These are phyloP conservation scores for Candida anglica DNA, from an alignment of 805 yeast genomes.

Conservation along the genomic window DNA sequence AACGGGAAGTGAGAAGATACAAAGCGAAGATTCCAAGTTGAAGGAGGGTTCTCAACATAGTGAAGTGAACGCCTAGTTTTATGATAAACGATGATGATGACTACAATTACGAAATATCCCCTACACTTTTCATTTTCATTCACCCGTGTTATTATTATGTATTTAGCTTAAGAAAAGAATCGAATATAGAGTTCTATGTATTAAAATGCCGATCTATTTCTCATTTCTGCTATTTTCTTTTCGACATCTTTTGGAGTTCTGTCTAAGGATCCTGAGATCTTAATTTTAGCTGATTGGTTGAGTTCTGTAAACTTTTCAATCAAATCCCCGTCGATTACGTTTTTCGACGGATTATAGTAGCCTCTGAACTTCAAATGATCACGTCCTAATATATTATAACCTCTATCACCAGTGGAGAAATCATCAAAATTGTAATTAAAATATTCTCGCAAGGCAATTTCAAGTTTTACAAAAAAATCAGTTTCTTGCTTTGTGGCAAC, in stretches of 20 bases:
- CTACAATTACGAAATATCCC: too few relatives aligned
- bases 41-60: constrained; percentile 5
- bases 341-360: constrained; percentile 74
- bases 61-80: constrained; percentile 6
- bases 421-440: constrained; percentile 21
- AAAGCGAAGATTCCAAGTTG: constrained; percentile 2
- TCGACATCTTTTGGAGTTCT: constrained; percentile 47
- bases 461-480: constrained; percentile 53
- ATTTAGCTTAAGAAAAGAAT: constrained; percentile 1
- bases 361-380: constrained; percentile 69
- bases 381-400: constrained; percentile 50
- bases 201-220: constrained; percentile 39
- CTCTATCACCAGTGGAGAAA: constrained; percentile 19
- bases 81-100: background rate
- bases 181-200: background rate
- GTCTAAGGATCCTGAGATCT: constrained; percentile 40
- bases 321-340: constrained; percentile 84
- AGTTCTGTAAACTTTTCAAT: constrained; percentile 54
- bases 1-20: constrained; percentile 2
- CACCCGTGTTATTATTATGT: constrained; percentile 1
- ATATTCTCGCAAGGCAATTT: constrained; percentile 37
- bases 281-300: constrained; percentile 26
- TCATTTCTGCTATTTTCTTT: constrained; percentile 47
- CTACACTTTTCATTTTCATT: too few relatives aligned
- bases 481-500: constrained; percentile 59